These are phyloP conservation scores for Nidularia sp. DNA, from an alignment of 768 basidiomycete genomes.

Conservation along the genomic window DNA sequence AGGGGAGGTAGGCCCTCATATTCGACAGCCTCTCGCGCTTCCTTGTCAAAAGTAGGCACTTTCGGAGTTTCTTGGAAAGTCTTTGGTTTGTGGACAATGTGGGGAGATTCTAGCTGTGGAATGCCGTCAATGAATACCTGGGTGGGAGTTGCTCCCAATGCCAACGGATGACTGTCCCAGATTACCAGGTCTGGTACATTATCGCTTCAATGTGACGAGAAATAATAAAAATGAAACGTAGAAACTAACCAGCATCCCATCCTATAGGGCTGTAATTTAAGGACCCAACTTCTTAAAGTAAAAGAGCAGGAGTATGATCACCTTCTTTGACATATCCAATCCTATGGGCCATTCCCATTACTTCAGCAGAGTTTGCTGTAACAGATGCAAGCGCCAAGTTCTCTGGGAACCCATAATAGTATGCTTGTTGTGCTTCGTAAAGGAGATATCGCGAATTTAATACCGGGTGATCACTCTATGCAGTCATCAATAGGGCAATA, in stretches of 20 bases:
- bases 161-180: conserved; percentile 83
- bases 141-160: conserved; percentile 79
- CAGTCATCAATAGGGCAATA: not conserved
- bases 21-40: conserved; percentile 53
- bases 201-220: not conserved
- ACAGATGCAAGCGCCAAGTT: conserved; percentile 72
- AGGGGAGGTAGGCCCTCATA: conserved; percentile 80
- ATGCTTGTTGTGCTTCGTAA: conserved; percentile 82
- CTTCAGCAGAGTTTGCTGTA: conserved; percentile 66
- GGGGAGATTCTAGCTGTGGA: conserved; percentile 54
- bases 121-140: conserved; percentile 93
- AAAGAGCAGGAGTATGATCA: conserved; percentile 5
- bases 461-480: conserved; percentile 63
- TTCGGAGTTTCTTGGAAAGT: conserved; percentile 42
- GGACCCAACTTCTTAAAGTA: not conserved
- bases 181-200: conserved; percentile 62
- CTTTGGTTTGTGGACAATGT: conserved; percentile 46
- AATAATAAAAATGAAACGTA: not conserved
- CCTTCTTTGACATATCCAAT: conserved; percentile 75
- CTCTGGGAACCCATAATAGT: conserved; percentile 72
- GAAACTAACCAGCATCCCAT: conserved; percentile 65
- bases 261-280: conserved; percentile 27
- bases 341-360: conserved; percentile 76
- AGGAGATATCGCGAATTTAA: conserved; percentile 71
- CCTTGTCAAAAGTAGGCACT: conserved; percentile 69